phyloP scores from a whole-genome alignment of 768 basidiomycete species.

The Exsudoporus frostii region DNA sequence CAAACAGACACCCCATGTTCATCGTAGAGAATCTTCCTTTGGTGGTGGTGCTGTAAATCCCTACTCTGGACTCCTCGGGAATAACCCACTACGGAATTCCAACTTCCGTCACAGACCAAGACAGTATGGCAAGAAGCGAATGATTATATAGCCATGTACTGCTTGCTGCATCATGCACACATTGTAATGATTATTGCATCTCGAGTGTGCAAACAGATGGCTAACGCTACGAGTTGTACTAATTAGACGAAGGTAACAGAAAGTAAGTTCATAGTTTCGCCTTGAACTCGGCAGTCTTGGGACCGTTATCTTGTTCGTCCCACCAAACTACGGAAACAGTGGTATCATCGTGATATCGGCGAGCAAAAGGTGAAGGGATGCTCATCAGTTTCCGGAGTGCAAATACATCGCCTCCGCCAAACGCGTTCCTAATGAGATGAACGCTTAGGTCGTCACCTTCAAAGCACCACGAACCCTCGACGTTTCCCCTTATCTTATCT shows the following conservation, averaged over 20 bases:
- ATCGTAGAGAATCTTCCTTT: conserved; percentile 30
- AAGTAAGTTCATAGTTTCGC: conserved; percentile 46
- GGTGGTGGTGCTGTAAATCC: conserved; percentile 34
- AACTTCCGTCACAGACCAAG: conserved; percentile 21
- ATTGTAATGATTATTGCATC: conserved; percentile 3
- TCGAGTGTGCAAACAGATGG: background rate
- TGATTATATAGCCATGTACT: conserved; percentile 34
- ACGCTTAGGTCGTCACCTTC: conserved; percentile 74
- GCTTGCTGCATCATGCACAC: conserved; percentile 7
- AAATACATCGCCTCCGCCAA: conserved; percentile 73
- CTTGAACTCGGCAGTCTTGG: conserved; percentile 38
- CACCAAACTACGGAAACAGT: conserved; percentile 86
- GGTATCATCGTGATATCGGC: conserved; percentile 79
- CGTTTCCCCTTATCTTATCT: conserved; percentile 36
- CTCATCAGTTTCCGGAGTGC: conserved; percentile 63
- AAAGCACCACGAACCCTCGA: conserved; percentile 68
- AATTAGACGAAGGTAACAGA: background rate
- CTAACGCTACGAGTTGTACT: background rate
- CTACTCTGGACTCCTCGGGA: conserved; percentile 33
- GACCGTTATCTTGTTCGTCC: conserved; percentile 55
- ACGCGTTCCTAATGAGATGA: conserved; percentile 88
- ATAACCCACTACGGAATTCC: conserved; percentile 33
- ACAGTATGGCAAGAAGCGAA: conserved; percentile 33
- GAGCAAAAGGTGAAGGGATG: conserved; percentile 77
- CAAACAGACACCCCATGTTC: conserved; percentile 19